phyloP scores from a whole-genome alignment of 805 yeast genomes.

The Blastobotrys mokoenaii region DNA sequence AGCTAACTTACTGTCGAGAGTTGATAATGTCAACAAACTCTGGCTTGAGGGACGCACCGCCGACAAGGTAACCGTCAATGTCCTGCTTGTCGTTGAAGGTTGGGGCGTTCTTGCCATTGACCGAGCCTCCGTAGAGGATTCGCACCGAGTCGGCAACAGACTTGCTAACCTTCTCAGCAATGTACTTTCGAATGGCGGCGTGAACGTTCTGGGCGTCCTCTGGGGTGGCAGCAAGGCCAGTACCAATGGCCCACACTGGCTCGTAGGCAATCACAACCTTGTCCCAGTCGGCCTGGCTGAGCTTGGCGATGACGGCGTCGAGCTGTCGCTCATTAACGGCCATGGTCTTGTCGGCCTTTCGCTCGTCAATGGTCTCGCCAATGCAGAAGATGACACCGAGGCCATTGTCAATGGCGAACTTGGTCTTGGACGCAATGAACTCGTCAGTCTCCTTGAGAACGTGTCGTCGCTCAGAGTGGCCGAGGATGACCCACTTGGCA shows the following conservation, averaged over 20 bases:
- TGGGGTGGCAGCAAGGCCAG: constrained; percentile 98
- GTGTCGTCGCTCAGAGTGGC: constrained; percentile 98
- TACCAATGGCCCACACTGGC: constrained; percentile 99
- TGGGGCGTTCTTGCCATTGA: constrained; percentile 85
- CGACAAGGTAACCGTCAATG: constrained; percentile 98
- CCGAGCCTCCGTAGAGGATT: constrained; percentile 98
- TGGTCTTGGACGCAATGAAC: constrained; percentile 86
- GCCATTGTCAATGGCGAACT: constrained; percentile 86
- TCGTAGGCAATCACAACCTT: constrained; percentile 94
- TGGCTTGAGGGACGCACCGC: constrained; percentile 98
- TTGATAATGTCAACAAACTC: constrained; percentile 94
- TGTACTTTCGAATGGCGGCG: constrained; percentile 75
- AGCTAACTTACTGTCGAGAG: constrained; percentile 65
- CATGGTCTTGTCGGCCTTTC: constrained; percentile 80
- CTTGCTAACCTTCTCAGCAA: constrained; percentile 66
- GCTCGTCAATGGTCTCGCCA: constrained; percentile 95
- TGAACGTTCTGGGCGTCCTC: constrained; percentile 97
- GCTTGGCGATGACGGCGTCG: constrained; percentile 73
- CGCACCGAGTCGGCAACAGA: constrained; percentile 70
- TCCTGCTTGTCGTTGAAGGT: constrained; percentile 88
- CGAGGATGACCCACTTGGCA: constrained; percentile 89
- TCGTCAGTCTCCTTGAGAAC: constrained; percentile 85
- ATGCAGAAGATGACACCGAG: constrained; percentile 89
- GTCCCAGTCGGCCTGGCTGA: constrained; percentile 68
- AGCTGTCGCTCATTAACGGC: constrained; percentile 84